A percentile compares a stretch with the other conserved stretches of the same genome.
Conservation (phyloP, 495 filamentous ascomycete genomes). For the Neurospora sp. region DNA sequence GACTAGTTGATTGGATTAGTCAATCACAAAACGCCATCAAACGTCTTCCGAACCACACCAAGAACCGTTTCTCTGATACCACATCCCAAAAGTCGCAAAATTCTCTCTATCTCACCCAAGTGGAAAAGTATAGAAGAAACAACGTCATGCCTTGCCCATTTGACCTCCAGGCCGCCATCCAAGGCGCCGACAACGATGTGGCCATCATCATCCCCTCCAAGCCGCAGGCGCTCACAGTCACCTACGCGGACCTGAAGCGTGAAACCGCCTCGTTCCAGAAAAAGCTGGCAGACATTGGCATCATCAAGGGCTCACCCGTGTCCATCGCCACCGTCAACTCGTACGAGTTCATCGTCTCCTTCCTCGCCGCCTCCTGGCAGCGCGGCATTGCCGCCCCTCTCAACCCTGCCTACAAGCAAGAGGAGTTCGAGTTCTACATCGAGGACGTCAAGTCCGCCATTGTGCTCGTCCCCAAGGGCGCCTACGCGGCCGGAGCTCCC, state of each 20-base stretch:
- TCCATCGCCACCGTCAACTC: constrained; percentile 71
- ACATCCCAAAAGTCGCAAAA: not conserved
- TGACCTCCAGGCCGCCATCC: constrained; percentile 32
- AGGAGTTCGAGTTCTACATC: constrained; percentile 85
- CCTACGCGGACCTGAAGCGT: constrained; percentile 50
- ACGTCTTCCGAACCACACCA: not conserved
- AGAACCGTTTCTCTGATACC: constrained; percentile 5
- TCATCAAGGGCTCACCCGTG: constrained; percentile 53
- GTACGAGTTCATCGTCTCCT: constrained; percentile 73
- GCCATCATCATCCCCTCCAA: constrained; percentile 62
- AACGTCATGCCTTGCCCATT: not conserved
- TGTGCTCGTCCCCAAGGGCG: constrained; percentile 60
- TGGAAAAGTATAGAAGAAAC: not conserved
- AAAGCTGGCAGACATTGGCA: constrained; percentile 61
- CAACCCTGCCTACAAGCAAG: constrained; percentile 76
- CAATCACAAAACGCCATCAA: not conserved
- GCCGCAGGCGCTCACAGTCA: constrained; percentile 46
- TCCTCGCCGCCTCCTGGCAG: constrained; percentile 69
- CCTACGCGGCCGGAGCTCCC: constrained; percentile 49
- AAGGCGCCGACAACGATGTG: constrained; percentile 26
- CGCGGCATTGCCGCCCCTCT: constrained; percentile 70
- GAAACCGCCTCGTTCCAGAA: constrained; percentile 57
- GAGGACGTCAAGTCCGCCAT: constrained; percentile 69
- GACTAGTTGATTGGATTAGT: not conserved
- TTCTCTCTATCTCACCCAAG: not conserved